These are phyloP conservation scores for Talaromyces sp. DNA, from an alignment of 2,329 filamentous ascomycete genomes.

Conservation along the genomic window DNA sequence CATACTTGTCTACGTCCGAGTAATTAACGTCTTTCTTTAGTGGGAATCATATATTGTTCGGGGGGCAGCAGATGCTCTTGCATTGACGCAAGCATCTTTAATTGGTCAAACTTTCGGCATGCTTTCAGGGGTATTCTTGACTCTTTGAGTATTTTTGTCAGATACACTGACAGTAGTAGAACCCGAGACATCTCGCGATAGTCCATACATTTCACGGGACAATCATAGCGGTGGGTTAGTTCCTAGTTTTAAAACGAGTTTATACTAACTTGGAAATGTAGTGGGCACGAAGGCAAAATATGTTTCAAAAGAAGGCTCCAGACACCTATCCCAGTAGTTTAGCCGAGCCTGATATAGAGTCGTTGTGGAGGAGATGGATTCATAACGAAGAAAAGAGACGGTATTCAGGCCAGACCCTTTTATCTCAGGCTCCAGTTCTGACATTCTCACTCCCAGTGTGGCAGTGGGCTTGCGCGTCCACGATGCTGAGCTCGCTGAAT, in stretches of 20 bases:
- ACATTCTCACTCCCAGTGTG: not conserved
- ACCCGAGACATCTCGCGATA: constrained; percentile 1
- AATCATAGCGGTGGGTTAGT: not conserved
- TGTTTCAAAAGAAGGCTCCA: not conserved
- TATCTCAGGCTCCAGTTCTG: not conserved
- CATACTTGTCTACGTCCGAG: not conserved
- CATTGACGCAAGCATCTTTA: constrained; percentile 5
- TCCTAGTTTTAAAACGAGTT: not conserved
- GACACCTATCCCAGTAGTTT: not conserved
- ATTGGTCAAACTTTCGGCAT: constrained; percentile 5
- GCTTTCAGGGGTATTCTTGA: constrained; percentile 2
- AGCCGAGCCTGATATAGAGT: not conserved
- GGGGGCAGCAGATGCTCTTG: constrained; percentile 4
- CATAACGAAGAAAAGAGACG: constrained; percentile 4
- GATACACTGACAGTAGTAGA: constrained; percentile 1
- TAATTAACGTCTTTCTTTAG: not conserved
- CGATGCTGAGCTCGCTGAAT: constrained; percentile 23
- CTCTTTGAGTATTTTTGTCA: not conserved
- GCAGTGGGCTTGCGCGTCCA: constrained; percentile 18
- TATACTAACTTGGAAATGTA: not conserved
- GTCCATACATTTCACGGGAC: constrained; percentile 6
- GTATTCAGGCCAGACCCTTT: not conserved
- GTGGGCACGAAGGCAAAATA: constrained; percentile 7
- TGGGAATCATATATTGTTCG: constrained; percentile 7
- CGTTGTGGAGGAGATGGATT: constrained; percentile 4